Evolutionary conservation across 1,284 basidiomycete genomes (phyloP).

Genomic region (Ganoderma sp.): DNA sequence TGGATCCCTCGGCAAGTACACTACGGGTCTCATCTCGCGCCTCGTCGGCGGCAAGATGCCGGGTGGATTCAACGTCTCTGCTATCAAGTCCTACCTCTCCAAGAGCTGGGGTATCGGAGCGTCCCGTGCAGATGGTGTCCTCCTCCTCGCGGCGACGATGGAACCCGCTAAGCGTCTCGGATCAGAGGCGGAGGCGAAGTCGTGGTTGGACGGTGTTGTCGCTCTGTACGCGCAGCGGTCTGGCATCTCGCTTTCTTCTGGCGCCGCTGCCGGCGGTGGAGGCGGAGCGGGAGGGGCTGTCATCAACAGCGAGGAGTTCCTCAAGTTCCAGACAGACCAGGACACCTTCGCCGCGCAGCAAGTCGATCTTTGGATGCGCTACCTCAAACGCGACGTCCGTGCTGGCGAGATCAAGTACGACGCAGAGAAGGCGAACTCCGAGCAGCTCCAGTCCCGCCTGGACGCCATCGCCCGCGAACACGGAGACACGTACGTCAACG

Average conservation of each 20-base stretch:
- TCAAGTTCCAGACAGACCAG: slow-evolving; percentile 95
- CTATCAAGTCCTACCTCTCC: slow-evolving; percentile 88
- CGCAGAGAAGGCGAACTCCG: slow-evolving; percentile 77
- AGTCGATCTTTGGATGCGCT: slow-evolving; percentile 95
- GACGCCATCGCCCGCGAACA: slow-evolving; percentile 91
- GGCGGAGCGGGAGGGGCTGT: slow-evolving; percentile 77
- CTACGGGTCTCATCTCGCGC: slow-evolving; percentile 90
- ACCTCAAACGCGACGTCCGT: slow-evolving; percentile 92
- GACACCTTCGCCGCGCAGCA: slow-evolving; percentile 92
- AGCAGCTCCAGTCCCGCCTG: slow-evolving; percentile 82
- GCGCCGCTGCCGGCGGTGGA: slow-evolving; percentile 65
- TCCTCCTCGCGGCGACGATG: slow-evolving; percentile 89
- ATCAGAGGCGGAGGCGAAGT: slow-evolving; percentile 91
- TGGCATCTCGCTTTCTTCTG: slow-evolving; percentile 82
- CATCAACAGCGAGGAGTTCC: slow-evolving; percentile 98
- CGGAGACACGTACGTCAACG: slow-evolving; percentile 92
- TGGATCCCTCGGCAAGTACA: slow-evolving; percentile 94
- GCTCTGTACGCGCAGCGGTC: slow-evolving; percentile 85
- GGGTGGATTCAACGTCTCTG: slow-evolving; percentile 95
- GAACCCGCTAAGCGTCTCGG: slow-evolving; percentile 95
- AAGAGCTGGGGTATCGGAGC: slow-evolving; percentile 96
- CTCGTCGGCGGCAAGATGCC: slow-evolving; percentile 97
- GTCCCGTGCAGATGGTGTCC: slow-evolving; percentile 87
- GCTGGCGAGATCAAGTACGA: slow-evolving; percentile 91
- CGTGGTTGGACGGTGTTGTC: slow-evolving; percentile 91